Evolutionary conservation across 805 yeast genomes (phyloP).

Genomic region (Saccharomycopsis oosterbeekiorum): DNA sequence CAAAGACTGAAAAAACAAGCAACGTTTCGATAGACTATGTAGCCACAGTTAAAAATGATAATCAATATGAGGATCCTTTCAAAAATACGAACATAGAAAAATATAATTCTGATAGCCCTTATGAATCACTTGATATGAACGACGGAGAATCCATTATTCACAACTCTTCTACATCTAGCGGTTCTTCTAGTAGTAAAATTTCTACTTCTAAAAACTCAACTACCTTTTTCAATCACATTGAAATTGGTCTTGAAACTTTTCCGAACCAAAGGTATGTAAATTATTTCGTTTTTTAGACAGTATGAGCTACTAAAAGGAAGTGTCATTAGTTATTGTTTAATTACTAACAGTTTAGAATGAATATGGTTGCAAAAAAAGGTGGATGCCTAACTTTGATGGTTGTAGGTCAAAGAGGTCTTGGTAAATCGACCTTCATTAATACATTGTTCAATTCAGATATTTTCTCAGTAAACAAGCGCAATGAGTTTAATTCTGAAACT

Average conservation of each 20-base stretch:
- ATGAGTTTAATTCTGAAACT: background rate
- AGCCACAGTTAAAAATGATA: background rate
- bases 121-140: background rate
- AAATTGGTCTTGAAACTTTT: constrained; percentile 6
- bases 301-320: too few species aligned
- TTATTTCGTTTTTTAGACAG: too few species aligned
- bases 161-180: background rate
- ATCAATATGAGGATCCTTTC: background rate
- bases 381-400: constrained; percentile 68
- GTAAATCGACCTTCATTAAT: constrained; percentile 72
- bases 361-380: constrained; percentile 14
- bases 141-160: background rate
- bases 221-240: background rate
- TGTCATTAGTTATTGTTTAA: background rate
- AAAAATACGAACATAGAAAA: background rate
- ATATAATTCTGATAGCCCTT: background rate
- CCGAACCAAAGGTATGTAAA: constrained; percentile 9
- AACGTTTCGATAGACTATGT: background rate
- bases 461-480: constrained; percentile 30
- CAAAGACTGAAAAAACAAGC: background rate
- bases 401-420: constrained; percentile 79
- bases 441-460: constrained; percentile 71
- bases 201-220: background rate
- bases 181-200: background rate
- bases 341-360: constrained; percentile 6